phyloP scores from a whole-genome alignment of 2,329 filamentous ascomycete species.

The Diaporthe vexans region DNA sequence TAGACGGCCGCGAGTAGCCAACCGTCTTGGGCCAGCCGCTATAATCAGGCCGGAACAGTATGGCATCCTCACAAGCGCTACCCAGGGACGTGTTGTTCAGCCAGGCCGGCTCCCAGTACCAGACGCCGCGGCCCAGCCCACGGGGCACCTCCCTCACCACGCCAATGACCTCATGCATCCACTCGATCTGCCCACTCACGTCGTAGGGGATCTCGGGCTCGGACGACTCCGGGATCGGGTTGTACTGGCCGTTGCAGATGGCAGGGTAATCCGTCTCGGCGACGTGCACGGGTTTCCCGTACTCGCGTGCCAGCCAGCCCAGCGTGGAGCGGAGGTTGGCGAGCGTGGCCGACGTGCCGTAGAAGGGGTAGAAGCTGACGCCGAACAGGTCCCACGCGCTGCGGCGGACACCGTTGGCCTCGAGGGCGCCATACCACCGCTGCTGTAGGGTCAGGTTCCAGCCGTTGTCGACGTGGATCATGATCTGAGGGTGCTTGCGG shows the following conservation, averaged over 20 bases:
- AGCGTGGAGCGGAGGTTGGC: conserved; percentile 68
- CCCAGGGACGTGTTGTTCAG: conserved; percentile 75
- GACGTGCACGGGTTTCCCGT: conserved; percentile 75
- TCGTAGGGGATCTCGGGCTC: conserved; percentile 77
- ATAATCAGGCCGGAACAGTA: conserved; percentile 3
- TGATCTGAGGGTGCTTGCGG: conserved; percentile 69
- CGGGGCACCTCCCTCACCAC: conserved; percentile 63
- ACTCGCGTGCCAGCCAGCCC: conserved; percentile 70
- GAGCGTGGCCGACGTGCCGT: conserved; percentile 69
- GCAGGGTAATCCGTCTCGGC: conserved; percentile 80
- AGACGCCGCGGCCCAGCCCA: conserved; percentile 70
- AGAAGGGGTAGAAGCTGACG: conserved; percentile 76
- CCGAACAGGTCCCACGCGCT: conserved; percentile 63
- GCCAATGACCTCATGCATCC: conserved; percentile 70
- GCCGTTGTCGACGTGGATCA: conserved; percentile 82
- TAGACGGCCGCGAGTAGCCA: conserved; percentile 17
- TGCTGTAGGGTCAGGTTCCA: conserved; percentile 78
- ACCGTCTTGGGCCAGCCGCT: conserved; percentile 13
- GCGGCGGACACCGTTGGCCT: conserved; percentile 63
- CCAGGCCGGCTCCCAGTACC: conserved; percentile 84
- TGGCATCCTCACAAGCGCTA: conserved; percentile 19
- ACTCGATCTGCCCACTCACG: conserved; percentile 72
- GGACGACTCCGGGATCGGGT: conserved; percentile 65
- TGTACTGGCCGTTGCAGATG: conserved; percentile 57
- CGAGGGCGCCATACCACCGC: conserved; percentile 69